Evolutionary conservation across 805 yeast genomes (phyloP).

Genomic region (Citeromyces matritensis): DNA sequence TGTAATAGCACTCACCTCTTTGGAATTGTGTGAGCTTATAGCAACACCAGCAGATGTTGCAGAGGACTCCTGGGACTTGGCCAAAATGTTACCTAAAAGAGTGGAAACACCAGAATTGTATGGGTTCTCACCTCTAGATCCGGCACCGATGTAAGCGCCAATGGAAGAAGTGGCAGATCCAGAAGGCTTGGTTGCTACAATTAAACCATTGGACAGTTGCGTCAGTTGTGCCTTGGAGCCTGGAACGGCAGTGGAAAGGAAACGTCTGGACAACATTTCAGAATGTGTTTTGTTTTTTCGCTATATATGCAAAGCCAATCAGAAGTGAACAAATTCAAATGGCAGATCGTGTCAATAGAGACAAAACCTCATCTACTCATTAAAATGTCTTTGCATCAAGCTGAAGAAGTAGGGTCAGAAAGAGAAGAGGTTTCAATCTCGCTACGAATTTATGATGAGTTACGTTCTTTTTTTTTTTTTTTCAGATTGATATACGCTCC

Average conservation of each 20-base stretch:
- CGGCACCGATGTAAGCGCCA: conserved; percentile 63
- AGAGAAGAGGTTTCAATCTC: too few species aligned
- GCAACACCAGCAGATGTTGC: conserved; percentile 35
- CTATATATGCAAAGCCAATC: too few species aligned
- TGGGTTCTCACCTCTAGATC: conserved; percentile 67
- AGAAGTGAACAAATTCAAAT: too few species aligned
- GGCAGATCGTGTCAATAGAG: too few species aligned
- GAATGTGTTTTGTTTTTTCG: too few species aligned
- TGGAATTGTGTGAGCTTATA: conserved; percentile 35
- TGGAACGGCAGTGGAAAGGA: conserved; percentile 34
- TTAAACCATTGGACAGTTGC: conserved; percentile 58
- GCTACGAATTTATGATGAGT: too few species aligned
- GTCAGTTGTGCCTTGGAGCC: conserved; percentile 49
- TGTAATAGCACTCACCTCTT: conserved; percentile 53
- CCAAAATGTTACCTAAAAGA: conserved; percentile 37
- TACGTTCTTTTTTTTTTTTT: too few species aligned
- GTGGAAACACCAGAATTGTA: conserved; percentile 75
- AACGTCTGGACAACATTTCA: conserved; percentile 31
- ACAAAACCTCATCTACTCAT: too few species aligned
- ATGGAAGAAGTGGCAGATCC: conserved; percentile 44
- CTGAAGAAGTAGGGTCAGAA: too few species aligned
- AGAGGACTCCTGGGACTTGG: conserved; percentile 16
- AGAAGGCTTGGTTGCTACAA: conserved; percentile 56
- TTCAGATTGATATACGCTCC: too few species aligned
- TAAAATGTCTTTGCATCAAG: too few species aligned